Evolutionary conservation across 2,329 filamentous ascomycete species (phyloP), one percentile per base, ranked within the genome.

Genomic region (Atkinsonella hypoxylon): DNA sequence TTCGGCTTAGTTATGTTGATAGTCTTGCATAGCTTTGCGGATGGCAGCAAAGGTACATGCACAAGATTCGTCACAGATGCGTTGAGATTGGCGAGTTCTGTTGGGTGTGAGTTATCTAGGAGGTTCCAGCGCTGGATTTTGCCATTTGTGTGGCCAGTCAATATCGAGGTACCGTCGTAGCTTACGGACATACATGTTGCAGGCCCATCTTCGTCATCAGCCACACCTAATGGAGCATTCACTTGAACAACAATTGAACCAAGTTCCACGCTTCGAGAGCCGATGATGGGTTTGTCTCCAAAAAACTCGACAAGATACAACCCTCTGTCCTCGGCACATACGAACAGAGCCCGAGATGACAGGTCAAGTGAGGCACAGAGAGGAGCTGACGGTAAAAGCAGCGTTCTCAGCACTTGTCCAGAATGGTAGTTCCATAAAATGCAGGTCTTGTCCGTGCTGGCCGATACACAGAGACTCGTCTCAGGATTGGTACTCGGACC

Each of bases 351-450:
- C 48, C 91, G 79, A 56, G 91, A 85, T 53, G 83, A 88, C 0
- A 90, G 85, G 65, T 97, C 93, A 4, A 97, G 72, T 9, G 79
- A 72, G 34, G 91, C 65, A 58, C 84, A 89, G 31, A 85, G 73
- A 15, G 90, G 88, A 17, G 77, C 72, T n/a, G 77, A 74, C 2
- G 87, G 81, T 51, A 97, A 80, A 40, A 97, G 75, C 56, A 94
- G 81, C 4, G 89, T 97, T 42, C 90, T 81, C 51, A 97, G 71
- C 11, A 85, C 74, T 53, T 81, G 78, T 39, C 88, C 88, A 0
- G 81, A 87, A 54, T 83, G 81, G 64, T 94, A 94, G 68, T 97
- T 90, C 93, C 93, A 98, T 53, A 95, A 75, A 60, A 95, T 83
- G 58, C 88, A 88, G 8, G 88, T 93, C 67, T 87, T 90, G 69